phyloP scores from a whole-genome alignment of 1,139 yeast genomes.

The Hemisphaericaspora xylanilytica region DNA sequence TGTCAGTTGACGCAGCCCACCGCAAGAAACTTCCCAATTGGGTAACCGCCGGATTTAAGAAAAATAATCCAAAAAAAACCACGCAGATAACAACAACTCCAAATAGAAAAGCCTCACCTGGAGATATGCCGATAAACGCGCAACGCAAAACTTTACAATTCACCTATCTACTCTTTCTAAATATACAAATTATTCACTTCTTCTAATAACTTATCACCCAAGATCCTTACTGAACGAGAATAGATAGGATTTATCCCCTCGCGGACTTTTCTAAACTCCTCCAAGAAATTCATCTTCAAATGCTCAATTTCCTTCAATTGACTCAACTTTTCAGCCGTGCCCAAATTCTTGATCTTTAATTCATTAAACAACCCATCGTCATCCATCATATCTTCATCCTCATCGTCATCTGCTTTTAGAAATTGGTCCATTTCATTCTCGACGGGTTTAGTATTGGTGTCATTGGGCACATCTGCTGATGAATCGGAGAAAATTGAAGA shows the following conservation, averaged over 20 bases:
- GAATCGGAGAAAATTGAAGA: conserved; percentile 16
- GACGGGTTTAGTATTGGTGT: neutral
- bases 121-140: too few species aligned
- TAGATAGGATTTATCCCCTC: conserved; percentile 7
- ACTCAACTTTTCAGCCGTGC: conserved; percentile 10
- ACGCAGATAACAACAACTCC: too few species aligned
- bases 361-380: conserved; percentile 15
- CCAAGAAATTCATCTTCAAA: conserved; percentile 8
- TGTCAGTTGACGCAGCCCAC: neutral
- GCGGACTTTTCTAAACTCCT: conserved; percentile 10
- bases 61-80: too few species aligned
- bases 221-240: conserved; percentile 10
- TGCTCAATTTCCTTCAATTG: conserved; percentile 2
- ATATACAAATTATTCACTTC: conserved; percentile 11
- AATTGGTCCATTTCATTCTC: conserved; percentile 6
- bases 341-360: neutral
- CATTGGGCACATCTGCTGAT: neutral
- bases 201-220: conserved; percentile 14
- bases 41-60: neutral
- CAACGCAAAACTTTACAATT: too few species aligned
- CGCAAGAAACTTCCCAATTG: conserved; percentile 3
- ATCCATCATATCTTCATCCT: conserved; percentile 14
- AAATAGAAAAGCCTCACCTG: too few species aligned
- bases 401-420: conserved; percentile 11
- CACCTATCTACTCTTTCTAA: neutral